phyloP scores from a whole-genome alignment of 1,284 basidiomycete genomes.

The Vanrija humicola region DNA sequence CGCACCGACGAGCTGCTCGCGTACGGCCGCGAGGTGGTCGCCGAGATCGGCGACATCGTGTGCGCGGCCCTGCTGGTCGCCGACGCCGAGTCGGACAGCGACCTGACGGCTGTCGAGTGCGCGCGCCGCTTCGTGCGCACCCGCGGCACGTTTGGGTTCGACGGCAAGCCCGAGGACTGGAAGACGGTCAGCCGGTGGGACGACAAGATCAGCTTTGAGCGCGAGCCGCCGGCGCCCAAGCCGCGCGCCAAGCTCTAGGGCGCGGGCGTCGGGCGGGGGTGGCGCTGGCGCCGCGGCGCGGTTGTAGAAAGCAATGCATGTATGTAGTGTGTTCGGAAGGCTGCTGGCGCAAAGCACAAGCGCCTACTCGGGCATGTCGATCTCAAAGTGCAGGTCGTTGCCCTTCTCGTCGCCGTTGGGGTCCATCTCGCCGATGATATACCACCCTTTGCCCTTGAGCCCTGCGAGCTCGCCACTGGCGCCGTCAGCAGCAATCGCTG shows the following conservation, averaged over 20 bases:
- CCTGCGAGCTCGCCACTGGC: too few relatives aligned
- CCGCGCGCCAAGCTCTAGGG: constrained; percentile 4
- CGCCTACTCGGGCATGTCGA: background rate
- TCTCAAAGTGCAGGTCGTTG: too few relatives aligned
- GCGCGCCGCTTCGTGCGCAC: constrained; percentile 7
- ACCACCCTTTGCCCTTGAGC: too few relatives aligned
- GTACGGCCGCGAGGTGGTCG: constrained; percentile 5
- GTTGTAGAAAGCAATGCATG: background rate
- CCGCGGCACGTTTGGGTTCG: background rate
- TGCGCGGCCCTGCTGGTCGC: constrained; percentile 11
- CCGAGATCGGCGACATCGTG: constrained; percentile 7
- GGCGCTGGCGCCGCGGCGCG: too few relatives aligned
- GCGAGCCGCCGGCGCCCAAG: background rate
- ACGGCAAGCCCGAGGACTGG: constrained; percentile 2
- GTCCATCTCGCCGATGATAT: too few relatives aligned
- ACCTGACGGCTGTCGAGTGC: constrained; percentile 7
- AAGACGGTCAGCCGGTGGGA: constrained; percentile 1
- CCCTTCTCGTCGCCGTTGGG: too few relatives aligned
- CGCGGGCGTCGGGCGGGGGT: too few relatives aligned
- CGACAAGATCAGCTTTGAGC: constrained; percentile 14
- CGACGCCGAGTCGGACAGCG: constrained; percentile 11
- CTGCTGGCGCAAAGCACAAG: too few relatives aligned
- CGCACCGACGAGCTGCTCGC: constrained; percentile 10
- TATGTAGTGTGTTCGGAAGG: background rate
- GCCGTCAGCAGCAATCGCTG: too few relatives aligned